Evolutionary conservation across 768 basidiomycete genomes (phyloP).

Genomic region (Pisolithus tinctorius): DNA sequence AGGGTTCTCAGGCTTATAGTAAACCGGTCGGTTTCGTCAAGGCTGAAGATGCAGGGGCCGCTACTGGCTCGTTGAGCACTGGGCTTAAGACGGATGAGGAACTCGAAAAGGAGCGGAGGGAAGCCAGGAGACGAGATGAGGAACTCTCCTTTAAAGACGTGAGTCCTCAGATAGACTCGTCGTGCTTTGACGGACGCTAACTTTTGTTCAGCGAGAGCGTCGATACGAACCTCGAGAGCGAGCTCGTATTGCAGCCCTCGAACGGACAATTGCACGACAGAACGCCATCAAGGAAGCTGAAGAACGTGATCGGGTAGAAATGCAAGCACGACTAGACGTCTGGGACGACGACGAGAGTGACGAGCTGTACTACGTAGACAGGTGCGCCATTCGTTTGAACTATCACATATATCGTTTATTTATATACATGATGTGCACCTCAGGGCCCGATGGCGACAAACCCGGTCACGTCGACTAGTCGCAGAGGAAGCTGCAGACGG

Average conservation of each 20-base stretch:
- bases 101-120: slow-evolving; percentile 75
- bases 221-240: slow-evolving; percentile 91
- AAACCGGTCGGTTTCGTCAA: slow-evolving; percentile 83
- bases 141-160: slow-evolving; percentile 86
- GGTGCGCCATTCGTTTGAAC: slow-evolving; percentile 37
- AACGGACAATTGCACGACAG: slow-evolving; percentile 70
- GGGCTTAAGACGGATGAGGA: slow-evolving; percentile 79
- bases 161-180: slow-evolving; percentile 27
- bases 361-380: slow-evolving; percentile 87
- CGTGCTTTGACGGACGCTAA: neutral
- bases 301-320: slow-evolving; percentile 73
- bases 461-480: slow-evolving; percentile 61
- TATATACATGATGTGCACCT: neutral
- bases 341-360: slow-evolving; percentile 94
- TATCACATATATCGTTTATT: neutral
- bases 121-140: slow-evolving; percentile 67
- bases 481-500: slow-evolving; percentile 82
- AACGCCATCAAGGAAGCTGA: slow-evolving; percentile 67
- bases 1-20: slow-evolving; percentile 68
- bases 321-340: slow-evolving; percentile 73
- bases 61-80: slow-evolving; percentile 27
- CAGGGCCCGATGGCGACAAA: slow-evolving; percentile 81
- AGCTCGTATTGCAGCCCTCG: slow-evolving; percentile 67
- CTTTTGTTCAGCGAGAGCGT: slow-evolving; percentile 65
- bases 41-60: slow-evolving; percentile 44